Conservation (phyloP, 176 grass and related monocot genomes). For the Carex cristatella region DNA sequence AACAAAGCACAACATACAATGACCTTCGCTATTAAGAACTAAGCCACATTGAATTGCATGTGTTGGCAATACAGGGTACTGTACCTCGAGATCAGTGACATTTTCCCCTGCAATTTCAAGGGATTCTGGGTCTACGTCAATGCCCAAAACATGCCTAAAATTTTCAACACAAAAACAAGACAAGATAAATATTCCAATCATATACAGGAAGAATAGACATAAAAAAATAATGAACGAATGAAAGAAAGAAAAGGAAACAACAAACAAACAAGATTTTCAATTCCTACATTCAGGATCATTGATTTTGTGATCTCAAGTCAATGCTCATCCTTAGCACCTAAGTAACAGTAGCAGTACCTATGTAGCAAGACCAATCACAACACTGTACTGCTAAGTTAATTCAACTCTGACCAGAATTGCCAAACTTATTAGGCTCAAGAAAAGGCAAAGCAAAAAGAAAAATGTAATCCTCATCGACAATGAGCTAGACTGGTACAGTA, state of each 20-base stretch:
- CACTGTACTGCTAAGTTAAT: not conserved
- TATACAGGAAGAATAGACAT: not conserved
- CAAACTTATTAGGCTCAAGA: not conserved
- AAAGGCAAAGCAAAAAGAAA: not conserved
- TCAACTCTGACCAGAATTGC: not conserved
- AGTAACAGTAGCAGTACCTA: not conserved
- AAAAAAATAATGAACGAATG: not conserved
- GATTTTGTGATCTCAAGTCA: not conserved
- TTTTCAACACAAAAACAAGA: not conserved
- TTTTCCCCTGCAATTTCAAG: slow-evolving; percentile 84
- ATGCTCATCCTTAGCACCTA: not conserved
- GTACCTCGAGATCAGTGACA: slow-evolving; percentile 72
- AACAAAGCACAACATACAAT: not conserved
- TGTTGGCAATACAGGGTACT: not conserved
- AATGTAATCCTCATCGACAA: not conserved
- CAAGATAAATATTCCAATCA: not conserved
- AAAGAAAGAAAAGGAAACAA: not conserved
- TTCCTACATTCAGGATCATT: not conserved
- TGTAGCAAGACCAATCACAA: not conserved
- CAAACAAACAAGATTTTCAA: not conserved
- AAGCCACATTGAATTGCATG: not conserved
- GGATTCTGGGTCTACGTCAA: slow-evolving; percentile 69
- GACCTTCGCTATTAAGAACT: not conserved
- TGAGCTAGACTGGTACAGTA: not conserved
- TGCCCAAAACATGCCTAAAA: slow-evolving; percentile 66